Evolutionary conservation across 129 eudicot species (phyloP).

Genomic region (Solidago caesia): DNA sequence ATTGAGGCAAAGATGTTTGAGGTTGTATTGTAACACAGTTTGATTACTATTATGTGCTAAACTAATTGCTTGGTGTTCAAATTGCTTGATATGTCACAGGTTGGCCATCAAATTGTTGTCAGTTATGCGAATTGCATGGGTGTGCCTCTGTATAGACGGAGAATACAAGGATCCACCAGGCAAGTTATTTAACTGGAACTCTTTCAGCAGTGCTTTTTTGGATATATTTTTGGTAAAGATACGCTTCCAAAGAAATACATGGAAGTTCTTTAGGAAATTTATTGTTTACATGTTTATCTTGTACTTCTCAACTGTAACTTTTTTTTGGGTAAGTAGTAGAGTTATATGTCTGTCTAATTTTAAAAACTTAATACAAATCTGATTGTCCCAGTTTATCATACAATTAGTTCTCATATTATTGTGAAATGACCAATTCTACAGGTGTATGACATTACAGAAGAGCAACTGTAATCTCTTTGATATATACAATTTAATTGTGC

Average conservation of each 20-base stretch:
- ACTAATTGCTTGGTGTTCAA: conserved; percentile 6
- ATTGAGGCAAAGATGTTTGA: background rate
- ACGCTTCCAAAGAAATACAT: background rate
- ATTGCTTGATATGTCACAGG: conserved; percentile 43
- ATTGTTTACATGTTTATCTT: conserved; percentile 1
- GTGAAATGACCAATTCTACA: conserved; percentile 16
- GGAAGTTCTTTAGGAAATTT: conserved; percentile 3
- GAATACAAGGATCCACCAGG: conserved; percentile 95
- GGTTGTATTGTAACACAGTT: background rate
- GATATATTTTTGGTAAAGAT: conserved; percentile 1
- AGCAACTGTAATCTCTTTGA: conserved; percentile 17
- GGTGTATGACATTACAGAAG: conserved; percentile 20
- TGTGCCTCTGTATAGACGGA: conserved; percentile 81
- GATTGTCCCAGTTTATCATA: background rate
- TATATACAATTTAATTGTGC: conserved; percentile 8
- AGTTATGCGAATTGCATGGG: conserved; percentile 96
- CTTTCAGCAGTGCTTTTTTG: conserved; percentile 18
- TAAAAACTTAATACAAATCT: background rate
- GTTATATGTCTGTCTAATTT: background rate
- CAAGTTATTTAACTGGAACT: conserved; percentile 42
- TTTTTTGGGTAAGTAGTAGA: conserved; percentile 4
- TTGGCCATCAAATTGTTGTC: conserved; percentile 93
- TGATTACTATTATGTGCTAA: conserved; percentile 9
- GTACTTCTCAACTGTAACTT: conserved; percentile 11
- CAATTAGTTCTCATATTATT: background rate